These are phyloP conservation scores for Paspalum notatum DNA, from an alignment of 176 grass and related monocot genomes.

Conservation along the genomic window DNA sequence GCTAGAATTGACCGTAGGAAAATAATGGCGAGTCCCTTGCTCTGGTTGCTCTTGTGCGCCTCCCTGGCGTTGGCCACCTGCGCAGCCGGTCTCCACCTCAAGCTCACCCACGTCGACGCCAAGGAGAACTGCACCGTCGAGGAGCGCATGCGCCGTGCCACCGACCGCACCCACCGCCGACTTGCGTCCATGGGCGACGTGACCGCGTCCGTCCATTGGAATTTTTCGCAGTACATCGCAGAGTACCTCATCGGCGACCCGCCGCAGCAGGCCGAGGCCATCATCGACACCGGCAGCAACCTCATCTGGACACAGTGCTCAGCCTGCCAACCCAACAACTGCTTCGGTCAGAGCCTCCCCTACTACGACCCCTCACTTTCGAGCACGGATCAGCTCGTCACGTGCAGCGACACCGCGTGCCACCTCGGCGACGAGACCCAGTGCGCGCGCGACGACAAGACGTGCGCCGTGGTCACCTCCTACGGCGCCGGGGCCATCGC, in stretches of 20 bases:
- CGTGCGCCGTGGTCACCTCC: not conserved
- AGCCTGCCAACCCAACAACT: conserved; percentile 36
- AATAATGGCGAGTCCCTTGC: conserved; percentile 3
- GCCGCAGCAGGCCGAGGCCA: conserved; percentile 7
- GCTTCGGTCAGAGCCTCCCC: not conserved
- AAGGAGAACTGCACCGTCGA: not conserved
- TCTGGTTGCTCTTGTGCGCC: not conserved
- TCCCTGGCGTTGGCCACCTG: not conserved
- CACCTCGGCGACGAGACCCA: not conserved
- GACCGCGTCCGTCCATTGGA: not conserved
- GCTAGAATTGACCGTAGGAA: too few species aligned
- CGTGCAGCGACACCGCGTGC: not conserved
- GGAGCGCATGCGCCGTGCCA: not conserved
- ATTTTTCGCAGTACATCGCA: conserved; percentile 27
- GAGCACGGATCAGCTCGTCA: not conserved
- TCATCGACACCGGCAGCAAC: conserved; percentile 53
- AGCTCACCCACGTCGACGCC: conserved; percentile 35
- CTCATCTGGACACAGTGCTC: conserved; percentile 74
- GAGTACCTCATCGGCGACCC: conserved; percentile 29
- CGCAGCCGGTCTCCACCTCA: not conserved
- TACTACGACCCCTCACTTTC: not conserved
- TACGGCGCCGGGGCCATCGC: not conserved
- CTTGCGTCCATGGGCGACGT: not conserved
- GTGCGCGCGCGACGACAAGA: not conserved
- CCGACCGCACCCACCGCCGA: not conserved